Evolutionary conservation across 108 stramenopile genomes (phyloP).

Genomic region (Nannochloropsis gaditana): DNA sequence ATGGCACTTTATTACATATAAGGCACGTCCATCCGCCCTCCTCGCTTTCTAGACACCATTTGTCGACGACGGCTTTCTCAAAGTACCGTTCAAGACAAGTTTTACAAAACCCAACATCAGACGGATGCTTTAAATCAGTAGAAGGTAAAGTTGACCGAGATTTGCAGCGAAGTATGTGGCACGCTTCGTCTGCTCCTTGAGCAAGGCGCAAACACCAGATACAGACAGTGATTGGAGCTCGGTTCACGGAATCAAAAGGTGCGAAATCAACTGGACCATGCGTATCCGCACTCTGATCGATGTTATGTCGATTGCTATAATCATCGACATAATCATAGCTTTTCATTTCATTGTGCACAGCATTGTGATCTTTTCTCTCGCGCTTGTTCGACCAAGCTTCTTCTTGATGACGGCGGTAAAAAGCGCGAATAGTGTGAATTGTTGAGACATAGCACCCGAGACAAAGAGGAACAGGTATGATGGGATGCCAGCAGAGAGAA

Average conservation of each 20-base stretch:
- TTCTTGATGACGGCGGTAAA: not conserved
- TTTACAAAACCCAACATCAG: not conserved
- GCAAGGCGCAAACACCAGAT: constrained; percentile 6
- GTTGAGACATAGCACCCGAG: constrained; percentile 3
- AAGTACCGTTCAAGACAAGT: not conserved
- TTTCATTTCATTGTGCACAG: not conserved
- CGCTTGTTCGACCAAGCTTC: not conserved
- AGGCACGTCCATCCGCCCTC: not conserved
- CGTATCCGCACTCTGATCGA: too few relatives aligned
- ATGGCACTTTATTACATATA: not conserved
- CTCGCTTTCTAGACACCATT: not conserved
- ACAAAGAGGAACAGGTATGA: not conserved
- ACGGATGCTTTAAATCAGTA: not conserved
- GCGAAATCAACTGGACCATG: too few relatives aligned
- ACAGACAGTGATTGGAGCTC: not conserved
- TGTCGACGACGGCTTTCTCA: not conserved
- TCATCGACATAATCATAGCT: too few relatives aligned
- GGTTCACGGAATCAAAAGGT: not conserved
- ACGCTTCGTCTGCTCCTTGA: not conserved
- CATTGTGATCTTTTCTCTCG: not conserved
- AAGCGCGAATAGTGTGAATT: not conserved
- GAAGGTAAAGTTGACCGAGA: not conserved
- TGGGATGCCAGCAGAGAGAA: not conserved
- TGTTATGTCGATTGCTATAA: too few relatives aligned
- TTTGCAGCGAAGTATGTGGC: not conserved